phyloP scores from a whole-genome alignment of 345 rosid species.

The Draba incana region DNA sequence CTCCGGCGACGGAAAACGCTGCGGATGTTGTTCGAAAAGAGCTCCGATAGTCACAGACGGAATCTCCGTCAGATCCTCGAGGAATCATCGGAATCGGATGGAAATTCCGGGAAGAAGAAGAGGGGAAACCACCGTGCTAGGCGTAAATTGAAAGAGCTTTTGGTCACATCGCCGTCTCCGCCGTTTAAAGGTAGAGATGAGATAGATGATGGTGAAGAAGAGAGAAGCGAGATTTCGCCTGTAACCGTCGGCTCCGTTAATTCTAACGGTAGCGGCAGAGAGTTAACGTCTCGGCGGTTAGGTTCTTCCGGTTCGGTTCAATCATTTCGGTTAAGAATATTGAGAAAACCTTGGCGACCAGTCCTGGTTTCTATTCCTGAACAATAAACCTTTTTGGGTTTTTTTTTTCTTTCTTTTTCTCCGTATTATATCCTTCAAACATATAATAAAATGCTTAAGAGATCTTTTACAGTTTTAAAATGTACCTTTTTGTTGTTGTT shows the following conservation, averaged over 20 bases:
- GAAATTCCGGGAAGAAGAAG: constrained; percentile 33
- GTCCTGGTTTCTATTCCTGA: constrained; percentile 41
- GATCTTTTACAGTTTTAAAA: background rate
- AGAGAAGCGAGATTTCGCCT: constrained; percentile 8
- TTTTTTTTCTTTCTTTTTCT: background rate
- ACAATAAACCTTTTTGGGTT: constrained; percentile 11
- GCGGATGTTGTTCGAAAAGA: constrained; percentile 39
- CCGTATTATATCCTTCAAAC: background rate
- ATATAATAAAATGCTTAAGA: constrained; percentile 4
- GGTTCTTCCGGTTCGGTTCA: constrained; percentile 35
- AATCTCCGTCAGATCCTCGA: constrained; percentile 42
- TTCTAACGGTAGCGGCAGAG: constrained; percentile 34
- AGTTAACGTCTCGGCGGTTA: constrained; percentile 23
- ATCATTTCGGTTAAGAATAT: constrained; percentile 38
- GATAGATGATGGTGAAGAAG: constrained; percentile 15
- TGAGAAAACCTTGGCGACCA: constrained; percentile 45
- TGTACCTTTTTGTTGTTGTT: background rate
- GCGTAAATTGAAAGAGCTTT: constrained; percentile 35
- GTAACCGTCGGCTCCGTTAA: constrained; percentile 6
- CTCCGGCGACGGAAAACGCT: constrained; percentile 44
- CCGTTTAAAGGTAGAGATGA: constrained; percentile 24
- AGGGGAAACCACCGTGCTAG: constrained; percentile 32
- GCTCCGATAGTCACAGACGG: constrained; percentile 35
- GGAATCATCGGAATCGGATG: constrained; percentile 35
- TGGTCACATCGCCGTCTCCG: constrained; percentile 40